Conservation (phyloP, 2,329 filamentous ascomycete genomes). For the Cladosporium sp. region DNA sequence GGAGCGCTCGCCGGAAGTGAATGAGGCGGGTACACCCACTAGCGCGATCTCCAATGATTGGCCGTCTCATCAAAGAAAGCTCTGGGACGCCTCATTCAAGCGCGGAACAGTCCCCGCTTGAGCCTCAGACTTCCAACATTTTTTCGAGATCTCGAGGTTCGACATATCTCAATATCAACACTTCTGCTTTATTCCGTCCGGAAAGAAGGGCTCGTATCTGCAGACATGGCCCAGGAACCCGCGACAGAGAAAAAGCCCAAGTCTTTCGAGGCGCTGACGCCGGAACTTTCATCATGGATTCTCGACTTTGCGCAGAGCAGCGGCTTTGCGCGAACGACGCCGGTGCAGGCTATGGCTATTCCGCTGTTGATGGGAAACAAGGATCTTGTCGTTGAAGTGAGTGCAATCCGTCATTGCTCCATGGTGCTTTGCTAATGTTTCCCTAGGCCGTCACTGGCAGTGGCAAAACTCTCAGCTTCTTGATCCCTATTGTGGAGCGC, state of each 20-base stretch:
- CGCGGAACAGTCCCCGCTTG: background rate
- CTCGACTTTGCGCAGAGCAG: slow-evolving; percentile 79
- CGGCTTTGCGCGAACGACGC: slow-evolving; percentile 86
- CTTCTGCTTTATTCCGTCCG: background rate
- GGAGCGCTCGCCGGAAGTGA: background rate
- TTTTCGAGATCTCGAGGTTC: slow-evolving; percentile 10
- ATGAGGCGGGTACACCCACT: background rate
- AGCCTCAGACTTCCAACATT: slow-evolving; percentile 20
- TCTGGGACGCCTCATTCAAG: background rate
- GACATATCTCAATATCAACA: background rate
- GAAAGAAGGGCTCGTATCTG: background rate
- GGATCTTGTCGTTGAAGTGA: slow-evolving; percentile 83
- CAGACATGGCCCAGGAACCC: slow-evolving; percentile 28
- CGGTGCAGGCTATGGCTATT: slow-evolving; percentile 90
- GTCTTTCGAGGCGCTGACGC: slow-evolving; percentile 70
- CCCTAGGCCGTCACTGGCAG: slow-evolving; percentile 89
- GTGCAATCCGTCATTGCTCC: too few species aligned
- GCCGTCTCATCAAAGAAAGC: too few species aligned
- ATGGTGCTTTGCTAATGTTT: too few species aligned
- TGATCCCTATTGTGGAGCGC: slow-evolving; percentile 81
- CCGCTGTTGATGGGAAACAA: slow-evolving; percentile 87
- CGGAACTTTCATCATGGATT: slow-evolving; percentile 78
- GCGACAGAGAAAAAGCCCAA: slow-evolving; percentile 45
- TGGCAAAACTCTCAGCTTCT: slow-evolving; percentile 84
- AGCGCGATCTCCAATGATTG: too few species aligned